Percentiles rank a stretch among this genome's conserved stretches.
Evolutionary conservation across 192 early-diverging fungal genomes (phyloP).

Genomic region (Radiomyces spectabilis): DNA sequence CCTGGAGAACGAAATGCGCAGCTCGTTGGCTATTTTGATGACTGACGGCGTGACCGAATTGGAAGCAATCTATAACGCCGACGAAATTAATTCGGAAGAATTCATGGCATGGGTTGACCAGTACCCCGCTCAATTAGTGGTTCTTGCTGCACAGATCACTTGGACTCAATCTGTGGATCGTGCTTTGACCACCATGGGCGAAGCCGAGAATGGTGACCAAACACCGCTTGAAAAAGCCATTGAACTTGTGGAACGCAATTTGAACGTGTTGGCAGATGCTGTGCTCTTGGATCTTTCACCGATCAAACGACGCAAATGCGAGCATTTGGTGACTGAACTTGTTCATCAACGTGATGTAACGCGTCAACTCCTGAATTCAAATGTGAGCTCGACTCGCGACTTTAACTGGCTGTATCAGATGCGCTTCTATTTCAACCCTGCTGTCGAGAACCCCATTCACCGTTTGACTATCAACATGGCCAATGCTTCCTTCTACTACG

Average conservation of each 20-base stretch:
- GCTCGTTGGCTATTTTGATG: conserved; percentile 72
- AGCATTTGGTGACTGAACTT: conserved; percentile 97
- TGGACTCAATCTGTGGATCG: conserved; percentile 89
- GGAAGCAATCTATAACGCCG: conserved; percentile 48
- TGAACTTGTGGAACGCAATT: conserved; percentile 54
- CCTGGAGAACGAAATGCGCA: conserved; percentile 91
- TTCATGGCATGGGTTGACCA: conserved; percentile 84
- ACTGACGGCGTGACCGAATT: conserved; percentile 66
- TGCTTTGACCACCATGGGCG: conserved; percentile 44
- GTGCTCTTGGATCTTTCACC: conserved; percentile 81
- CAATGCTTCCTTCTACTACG: conserved; percentile 90
- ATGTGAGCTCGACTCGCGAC: conserved; percentile 54
- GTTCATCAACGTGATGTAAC: conserved; percentile 97
- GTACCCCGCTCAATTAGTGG: conserved; percentile 89
- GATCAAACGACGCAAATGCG: conserved; percentile 88
- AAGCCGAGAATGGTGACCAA: conserved; percentile 25
- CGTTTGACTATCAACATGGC: conserved; percentile 84
- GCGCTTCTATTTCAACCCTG: conserved; percentile 71
- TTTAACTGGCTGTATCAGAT: conserved; percentile 98
- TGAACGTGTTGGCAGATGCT: conserved; percentile 87
- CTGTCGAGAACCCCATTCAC: conserved; percentile 56
- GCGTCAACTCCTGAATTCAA: conserved; percentile 49
- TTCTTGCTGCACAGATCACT: conserved; percentile 81
- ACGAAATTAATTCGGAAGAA: conserved; percentile 39
- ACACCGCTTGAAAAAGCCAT: conserved; percentile 52